Conservation (phyloP, 306 rosid genomes). For the cucumber (Cucumis sativus) region Cucumber_9930_V3 NC_026660.2:8618501-8619000, state of each 20-base stretch:
- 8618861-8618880: not conserved
- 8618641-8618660: not conserved
- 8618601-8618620: not conserved
- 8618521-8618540: too few species aligned
- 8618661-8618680: not conserved
- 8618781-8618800: not conserved
- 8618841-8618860: constrained; percentile 42
- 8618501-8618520: too few species aligned
- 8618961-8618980: not conserved
- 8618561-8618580: too few species aligned
- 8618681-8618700: not conserved
- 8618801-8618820: not conserved
- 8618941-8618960: not conserved
- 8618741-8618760: not conserved
- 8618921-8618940: too few species aligned
- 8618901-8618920: too few species aligned
- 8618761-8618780: not conserved
- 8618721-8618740: not conserved
- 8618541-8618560: too few species aligned
- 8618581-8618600: not conserved
- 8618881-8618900: too few species aligned
- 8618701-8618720: not conserved
- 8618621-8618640: not conserved
- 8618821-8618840: constrained; percentile 35
- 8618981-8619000: constrained; percentile 62